These are phyloP conservation scores for Ambrosia artemisiifolia DNA, from an alignment of 129 eudicot species.

Conservation along the genomic window DNA sequence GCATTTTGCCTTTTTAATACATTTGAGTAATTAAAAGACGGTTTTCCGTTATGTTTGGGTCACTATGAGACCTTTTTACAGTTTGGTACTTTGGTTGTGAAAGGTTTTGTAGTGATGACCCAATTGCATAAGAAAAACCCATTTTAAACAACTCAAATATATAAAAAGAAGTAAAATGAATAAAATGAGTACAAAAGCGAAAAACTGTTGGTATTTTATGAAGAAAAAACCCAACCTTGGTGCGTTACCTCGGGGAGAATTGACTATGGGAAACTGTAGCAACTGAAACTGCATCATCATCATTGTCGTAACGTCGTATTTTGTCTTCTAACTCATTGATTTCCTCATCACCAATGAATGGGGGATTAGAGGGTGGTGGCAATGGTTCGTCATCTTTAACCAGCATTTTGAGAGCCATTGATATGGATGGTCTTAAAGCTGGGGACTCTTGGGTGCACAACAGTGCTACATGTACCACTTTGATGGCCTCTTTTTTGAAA, in stretches of 20 bases:
- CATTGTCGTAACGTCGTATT: conserved; percentile 25
- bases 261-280: conserved; percentile 62
- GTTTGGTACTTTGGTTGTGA: background rate
- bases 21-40: background rate
- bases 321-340: conserved; percentile 31
- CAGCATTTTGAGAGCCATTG: conserved; percentile 62
- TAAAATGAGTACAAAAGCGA: background rate
- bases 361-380: conserved; percentile 67
- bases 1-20: background rate
- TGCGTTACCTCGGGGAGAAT: conserved; percentile 54
- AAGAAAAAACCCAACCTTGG: background rate
- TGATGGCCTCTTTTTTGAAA: conserved; percentile 41
- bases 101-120: background rate
- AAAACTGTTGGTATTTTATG: background rate
- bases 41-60: background rate
- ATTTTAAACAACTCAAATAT: background rate
- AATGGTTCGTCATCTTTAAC: conserved; percentile 55
- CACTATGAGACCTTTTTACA: too few species aligned
- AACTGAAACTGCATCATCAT: conserved; percentile 38
- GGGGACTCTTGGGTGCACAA: conserved; percentile 73
- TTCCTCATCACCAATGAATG: conserved; percentile 58
- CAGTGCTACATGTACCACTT: conserved; percentile 74
- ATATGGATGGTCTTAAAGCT: conserved; percentile 64
- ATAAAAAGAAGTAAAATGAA: background rate
- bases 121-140: background rate